Evolutionary conservation across 139 green algal genomes (phyloP).

Genomic region (Chlamydomonas incerta): DNA sequence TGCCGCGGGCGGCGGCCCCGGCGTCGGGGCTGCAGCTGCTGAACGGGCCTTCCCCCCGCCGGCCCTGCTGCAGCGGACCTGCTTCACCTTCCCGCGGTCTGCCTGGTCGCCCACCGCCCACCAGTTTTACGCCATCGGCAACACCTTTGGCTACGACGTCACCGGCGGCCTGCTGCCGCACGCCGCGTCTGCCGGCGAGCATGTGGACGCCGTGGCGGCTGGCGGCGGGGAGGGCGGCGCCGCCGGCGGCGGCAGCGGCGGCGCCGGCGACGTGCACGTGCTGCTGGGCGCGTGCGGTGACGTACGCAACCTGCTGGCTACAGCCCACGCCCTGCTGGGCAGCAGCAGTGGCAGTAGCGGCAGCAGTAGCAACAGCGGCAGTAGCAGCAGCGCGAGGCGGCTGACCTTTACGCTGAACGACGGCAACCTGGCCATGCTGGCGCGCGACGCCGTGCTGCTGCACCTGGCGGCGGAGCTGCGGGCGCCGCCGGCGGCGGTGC

Average conservation of each 20-base stretch:
- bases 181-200: too few species aligned
- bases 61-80: conserved; percentile 3
- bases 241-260: not conserved
- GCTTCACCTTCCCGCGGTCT: conserved; percentile 22
- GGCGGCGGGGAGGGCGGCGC: too few species aligned
- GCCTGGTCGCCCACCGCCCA: conserved; percentile 16
- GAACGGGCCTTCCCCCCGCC: not conserved
- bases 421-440: conserved; percentile 46
- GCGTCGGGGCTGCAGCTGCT: not conserved
- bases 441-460: conserved; percentile 44
- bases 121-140: conserved; percentile 53
- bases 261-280: not conserved
- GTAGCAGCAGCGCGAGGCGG: not conserved
- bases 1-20: not conserved
- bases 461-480: conserved; percentile 20
- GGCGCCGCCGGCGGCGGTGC: conserved; percentile 19
- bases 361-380: not conserved
- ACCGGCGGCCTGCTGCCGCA: not conserved
- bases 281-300: conserved; percentile 45
- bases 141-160: conserved; percentile 27
- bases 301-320: conserved; percentile 39
- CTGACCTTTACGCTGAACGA: conserved; percentile 44
- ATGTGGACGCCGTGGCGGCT: too few species aligned
- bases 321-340: not conserved
- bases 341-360: not conserved